Conservation (phyloP, 345 rosid species). For the Citrus medica region DNA sequence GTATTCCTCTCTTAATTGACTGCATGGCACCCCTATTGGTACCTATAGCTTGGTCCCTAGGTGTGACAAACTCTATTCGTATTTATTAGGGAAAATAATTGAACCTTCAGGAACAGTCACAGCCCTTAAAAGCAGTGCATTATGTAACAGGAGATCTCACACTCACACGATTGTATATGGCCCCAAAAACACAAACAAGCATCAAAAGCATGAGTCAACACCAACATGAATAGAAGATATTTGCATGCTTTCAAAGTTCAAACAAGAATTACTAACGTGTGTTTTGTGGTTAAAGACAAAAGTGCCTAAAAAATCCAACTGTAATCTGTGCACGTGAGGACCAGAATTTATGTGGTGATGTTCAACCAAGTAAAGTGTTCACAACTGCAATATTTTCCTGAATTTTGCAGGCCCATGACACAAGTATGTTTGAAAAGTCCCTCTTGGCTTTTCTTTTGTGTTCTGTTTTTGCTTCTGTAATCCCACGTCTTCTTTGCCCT, state of each 20-base stretch:
- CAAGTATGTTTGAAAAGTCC: slow-evolving; percentile 13
- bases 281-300: not conserved
- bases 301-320: not conserved
- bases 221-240: not conserved
- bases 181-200: not conserved
- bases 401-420: slow-evolving; percentile 14
- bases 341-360: not conserved
- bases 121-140: not conserved
- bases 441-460: not conserved
- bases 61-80: not conserved
- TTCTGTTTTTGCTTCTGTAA: slow-evolving; percentile 5
- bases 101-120: not conserved
- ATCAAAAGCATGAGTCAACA: not conserved
- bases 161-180: not conserved
- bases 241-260: slow-evolving; percentile 6
- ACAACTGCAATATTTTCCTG: slow-evolving; percentile 11
- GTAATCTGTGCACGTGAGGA: slow-evolving; percentile 15
- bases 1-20: not conserved
- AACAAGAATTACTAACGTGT: not conserved
- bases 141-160: not conserved
- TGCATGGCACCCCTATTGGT: not conserved
- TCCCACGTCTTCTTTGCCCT: slow-evolving; percentile 8
- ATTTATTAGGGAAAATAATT: not conserved
- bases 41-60: not conserved
- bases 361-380: not conserved